Conservation (phyloP, 352 stramenopile genomes). For the Globisporangium echinulatum region DNA sequence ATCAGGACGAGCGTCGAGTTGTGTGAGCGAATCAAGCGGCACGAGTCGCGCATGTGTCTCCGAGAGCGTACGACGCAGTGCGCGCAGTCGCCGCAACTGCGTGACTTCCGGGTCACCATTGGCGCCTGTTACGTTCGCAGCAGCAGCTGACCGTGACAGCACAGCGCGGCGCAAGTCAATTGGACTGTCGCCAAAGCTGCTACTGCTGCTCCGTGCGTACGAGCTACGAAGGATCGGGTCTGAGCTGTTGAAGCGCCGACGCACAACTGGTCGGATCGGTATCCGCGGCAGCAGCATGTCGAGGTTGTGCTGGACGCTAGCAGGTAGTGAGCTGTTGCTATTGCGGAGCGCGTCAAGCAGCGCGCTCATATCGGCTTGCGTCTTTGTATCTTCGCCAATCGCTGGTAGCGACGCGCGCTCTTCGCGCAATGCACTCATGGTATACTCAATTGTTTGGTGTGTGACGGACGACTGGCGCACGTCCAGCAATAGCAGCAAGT, state of each 20-base stretch:
- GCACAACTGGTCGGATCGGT: constrained; percentile 16
- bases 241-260: constrained; percentile 53
- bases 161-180: constrained; percentile 20
- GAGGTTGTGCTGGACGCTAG: constrained; percentile 1
- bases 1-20: neutral
- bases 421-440: constrained; percentile 18
- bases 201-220: neutral
- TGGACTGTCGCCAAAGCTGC: constrained; percentile 14
- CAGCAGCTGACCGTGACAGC: neutral
- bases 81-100: constrained; percentile 3
- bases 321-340: constrained; percentile 3
- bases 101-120: constrained; percentile 1
- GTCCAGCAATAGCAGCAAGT: too few species aligned
- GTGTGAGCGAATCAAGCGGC: constrained; percentile 4
- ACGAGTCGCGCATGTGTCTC: constrained; percentile 9
- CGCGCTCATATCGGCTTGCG: constrained; percentile 8
- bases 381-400: constrained; percentile 46
- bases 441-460: too few species aligned
- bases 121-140: too few species aligned
- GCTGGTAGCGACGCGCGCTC: constrained; percentile 26
- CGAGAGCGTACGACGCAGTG: constrained; percentile 8
- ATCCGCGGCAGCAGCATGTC: constrained; percentile 12
- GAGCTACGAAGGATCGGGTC: constrained; percentile 35
- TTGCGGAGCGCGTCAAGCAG: constrained; percentile 8
- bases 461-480: too few species aligned